Conservation (phyloP, 306 rosid genomes). For the Mucuna pruriens region DNA sequence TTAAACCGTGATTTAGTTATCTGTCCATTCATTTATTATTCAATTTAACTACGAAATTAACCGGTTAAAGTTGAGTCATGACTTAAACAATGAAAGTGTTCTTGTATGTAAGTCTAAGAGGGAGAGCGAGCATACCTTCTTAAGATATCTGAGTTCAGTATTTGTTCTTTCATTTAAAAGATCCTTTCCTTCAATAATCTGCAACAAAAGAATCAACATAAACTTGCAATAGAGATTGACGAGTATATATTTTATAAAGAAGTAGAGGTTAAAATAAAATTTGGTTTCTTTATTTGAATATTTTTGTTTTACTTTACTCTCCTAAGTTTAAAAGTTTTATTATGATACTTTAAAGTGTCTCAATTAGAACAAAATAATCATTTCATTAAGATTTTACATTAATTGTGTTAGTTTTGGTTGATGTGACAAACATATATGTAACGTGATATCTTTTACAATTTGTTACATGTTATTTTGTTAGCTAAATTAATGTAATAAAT, state of each 20-base stretch:
- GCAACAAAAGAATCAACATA: slow-evolving; percentile 33
- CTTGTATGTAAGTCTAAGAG: background rate
- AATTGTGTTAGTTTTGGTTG: too few species aligned
- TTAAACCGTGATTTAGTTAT: background rate
- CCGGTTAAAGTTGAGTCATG: background rate
- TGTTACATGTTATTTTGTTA: too few species aligned
- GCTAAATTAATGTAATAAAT: too few species aligned
- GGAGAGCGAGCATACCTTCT: slow-evolving; percentile 63
- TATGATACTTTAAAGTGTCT: too few species aligned
- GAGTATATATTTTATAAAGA: background rate
- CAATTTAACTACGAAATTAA: background rate
- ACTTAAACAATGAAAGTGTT: background rate
- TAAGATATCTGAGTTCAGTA: slow-evolving; percentile 80
- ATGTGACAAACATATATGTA: too few species aligned
- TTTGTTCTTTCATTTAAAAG: slow-evolving; percentile 93
- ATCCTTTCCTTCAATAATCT: slow-evolving; percentile 82
- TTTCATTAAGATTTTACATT: too few species aligned
- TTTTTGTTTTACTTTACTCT: too few species aligned
- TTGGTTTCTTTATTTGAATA: too few species aligned
- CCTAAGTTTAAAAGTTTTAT: too few species aligned
- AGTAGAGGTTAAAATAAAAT: too few species aligned
- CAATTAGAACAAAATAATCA: too few species aligned
- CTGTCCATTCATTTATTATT: background rate
- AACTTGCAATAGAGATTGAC: background rate
- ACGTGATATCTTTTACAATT: too few species aligned